Evolutionary conservation across 805 yeast genomes (phyloP), one percentile per base, ranked within the genome.

Genomic region (Spathaspora passalidarum): DNA sequence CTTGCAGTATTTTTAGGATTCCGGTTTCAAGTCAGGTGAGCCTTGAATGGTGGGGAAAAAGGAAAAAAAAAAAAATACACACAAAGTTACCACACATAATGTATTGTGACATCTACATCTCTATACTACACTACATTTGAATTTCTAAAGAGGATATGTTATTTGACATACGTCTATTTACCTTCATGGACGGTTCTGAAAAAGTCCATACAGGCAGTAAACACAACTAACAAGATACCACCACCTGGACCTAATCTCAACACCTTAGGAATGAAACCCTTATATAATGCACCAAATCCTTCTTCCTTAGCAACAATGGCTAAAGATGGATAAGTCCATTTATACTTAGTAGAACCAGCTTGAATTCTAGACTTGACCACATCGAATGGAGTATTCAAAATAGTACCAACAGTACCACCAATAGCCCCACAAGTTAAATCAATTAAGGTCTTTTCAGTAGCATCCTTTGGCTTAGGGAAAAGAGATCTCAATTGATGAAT

Each of bases 191-290:
- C 36, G n/a, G 69, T 69, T 73, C 91, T 81, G 78, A 94, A 94
- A 74, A 89, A 88, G 65, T 91, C 97, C 95, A 91, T 90, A 53
- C 91, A 82, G 19, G 89, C 76, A 38, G 97, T 89, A 78, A 90
- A 94, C n/a, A 94, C 99, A 41, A 94, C 98, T 65, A 94, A 78
- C 61, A 94, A 74, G 56, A 94, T 90, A 75, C 99, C 99, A 66
- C 99, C 99, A 62, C 99, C 99, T 50, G 99, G 99, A 40, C 98
- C 99, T 55, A 94, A 78, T 79, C 99, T 84, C 62, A 94, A 76
- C 10, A 94, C 97, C 76, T 94, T 94, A 56, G 99, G 99, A 53
- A 91, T 64, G 80, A 94, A 92, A 35, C 99, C 99, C 73, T 91
- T 92, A 71, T 91, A 92, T 48, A 94, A 78, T 6, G 98, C 97